Conservation (phyloP, 495 filamentous ascomycete genomes). For the Chaetomidium leptoderma region DNA sequence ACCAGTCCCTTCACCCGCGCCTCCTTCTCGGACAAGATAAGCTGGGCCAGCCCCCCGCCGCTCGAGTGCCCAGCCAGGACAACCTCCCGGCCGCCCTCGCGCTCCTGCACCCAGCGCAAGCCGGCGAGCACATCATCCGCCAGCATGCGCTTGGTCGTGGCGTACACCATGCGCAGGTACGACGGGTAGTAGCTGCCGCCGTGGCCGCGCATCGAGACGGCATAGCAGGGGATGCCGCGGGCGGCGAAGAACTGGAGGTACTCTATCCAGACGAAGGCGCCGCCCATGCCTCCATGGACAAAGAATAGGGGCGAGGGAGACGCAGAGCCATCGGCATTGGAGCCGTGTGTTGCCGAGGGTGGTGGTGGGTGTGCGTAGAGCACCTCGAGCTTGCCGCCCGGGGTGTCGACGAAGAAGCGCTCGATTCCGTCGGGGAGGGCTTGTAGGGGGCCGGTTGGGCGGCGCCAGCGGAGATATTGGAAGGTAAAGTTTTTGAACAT, state of each 20-base stretch:
- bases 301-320: slow-evolving; percentile 41
- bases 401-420: slow-evolving; percentile 33
- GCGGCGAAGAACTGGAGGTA: slow-evolving; percentile 43
- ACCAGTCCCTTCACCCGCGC: slow-evolving; percentile 39
- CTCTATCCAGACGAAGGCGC: slow-evolving; percentile 44
- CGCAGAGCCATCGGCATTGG: not conserved
- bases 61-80: slow-evolving; percentile 47
- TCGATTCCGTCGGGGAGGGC: slow-evolving; percentile 32
- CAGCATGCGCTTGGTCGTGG: slow-evolving; percentile 35
- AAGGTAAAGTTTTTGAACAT: slow-evolving; percentile 26
- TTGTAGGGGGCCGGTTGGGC: slow-evolving; percentile 18
- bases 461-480: slow-evolving; percentile 27
- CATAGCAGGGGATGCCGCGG: slow-evolving; percentile 43
- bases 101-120: slow-evolving; percentile 32
- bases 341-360: not conserved
- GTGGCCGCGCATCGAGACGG: slow-evolving; percentile 48
- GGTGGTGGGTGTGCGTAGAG: slow-evolving; percentile 26
- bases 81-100: slow-evolving; percentile 29
- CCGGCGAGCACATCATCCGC: slow-evolving; percentile 42
- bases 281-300: slow-evolving; percentile 47
- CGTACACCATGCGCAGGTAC: slow-evolving; percentile 37
- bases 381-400: slow-evolving; percentile 40
- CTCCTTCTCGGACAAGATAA: slow-evolving; percentile 36
- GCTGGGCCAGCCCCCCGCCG: slow-evolving; percentile 45
- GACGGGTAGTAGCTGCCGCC: slow-evolving; percentile 46